Base-by-base conservation (phyloP, 805 yeast genomes). In the Lipomyces mesembrius region DNA sequence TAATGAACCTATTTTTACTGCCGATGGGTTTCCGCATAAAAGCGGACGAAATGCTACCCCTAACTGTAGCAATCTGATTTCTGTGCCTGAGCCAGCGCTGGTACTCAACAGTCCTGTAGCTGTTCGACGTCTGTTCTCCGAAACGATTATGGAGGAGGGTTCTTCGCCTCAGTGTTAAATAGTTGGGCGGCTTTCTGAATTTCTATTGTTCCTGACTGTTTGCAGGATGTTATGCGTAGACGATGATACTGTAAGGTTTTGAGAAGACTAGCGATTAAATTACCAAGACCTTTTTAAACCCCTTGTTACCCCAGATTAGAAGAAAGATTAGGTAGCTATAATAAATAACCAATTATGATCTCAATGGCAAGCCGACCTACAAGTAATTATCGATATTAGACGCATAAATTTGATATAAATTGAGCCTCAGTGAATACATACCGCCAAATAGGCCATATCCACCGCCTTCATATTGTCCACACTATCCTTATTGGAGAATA, bases 381-480 rank as follows among this genome's bases (percentile, higher is more conserved):
- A 29, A 1, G 55, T n/a, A 22, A 49, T 20, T n/a, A 6, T 20
- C 8, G n/a, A 52, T 49, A 25, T 25, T 52, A 27, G 55, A 52
- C 14, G 29, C 55, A 14, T 52, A 20, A 52, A 20, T 0, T 22
- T 17, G 29, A 27, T 27, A 11, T 25, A 22, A 6, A n/a, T 43
- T 7, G 27, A 39, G 37, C 17, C 27, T 7, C 11, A n/a, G 22
- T 17, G 49, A 17, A 43, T 34, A 58, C 71, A 9, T 67, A 65
- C 71, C 25, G 71, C 71, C 25, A 12, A 14, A 39, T 69, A 68
- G 2, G 67, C 69, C 69, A 65, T 68, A 34, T 69, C 72, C 29
- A 69, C 34, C 2, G 69, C 67, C 37, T 60, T 55, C 64, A 61
- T 63, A 43, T 64, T 69, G 5, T 46, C 60, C 11, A 68, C 51